Base-by-base conservation (phyloP, 2,329 filamentous ascomycete genomes). In the Diaporthe australafricana region DNA sequence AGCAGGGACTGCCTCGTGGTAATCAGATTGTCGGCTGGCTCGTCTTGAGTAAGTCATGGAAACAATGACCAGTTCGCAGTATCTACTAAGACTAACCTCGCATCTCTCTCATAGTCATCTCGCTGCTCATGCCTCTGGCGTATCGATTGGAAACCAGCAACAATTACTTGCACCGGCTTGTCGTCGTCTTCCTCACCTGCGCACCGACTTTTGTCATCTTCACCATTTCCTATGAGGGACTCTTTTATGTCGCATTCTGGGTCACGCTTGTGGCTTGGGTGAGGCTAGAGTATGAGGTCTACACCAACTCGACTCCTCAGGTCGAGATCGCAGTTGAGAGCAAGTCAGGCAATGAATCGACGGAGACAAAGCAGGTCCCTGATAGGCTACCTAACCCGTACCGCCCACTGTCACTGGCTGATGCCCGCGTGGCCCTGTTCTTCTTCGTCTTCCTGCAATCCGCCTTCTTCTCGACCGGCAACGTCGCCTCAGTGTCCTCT, bases 391-490 rank as follows among this genome's bases (percentile, higher is more conserved):
- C 75, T n/a, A 77, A 77, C 6, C 76, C 77, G 5, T 86, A 84
- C 83, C 92, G 96, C 52, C 86, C 93, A 0, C 87, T 98, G 62
- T 91, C 88, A 1, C 87, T 98, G 7, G 89, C 93, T n/a, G 96
- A 99, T 80, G 90, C 92, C 5, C 93, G 97, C 47, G 92, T 97
- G 45, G 93, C 94, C 1, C 88, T 99, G 8, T 98, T 98, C 86
- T 98, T 98, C 87, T 92, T 99, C 81, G 95, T 94, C 76, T 89
- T 99, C 48, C 88, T 99, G 7, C 96, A 99, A 82, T 96, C 95
- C 3, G 96, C 93, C 66, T 99, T 99, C 83, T 99, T 98, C 88
- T 94, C 92, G 83, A 98, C 96, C 0, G 96, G 96, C 75, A 99
- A 99, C 83, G 91, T 99, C 71, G 96, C 96, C 0, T 98, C 96